These are phyloP conservation scores for Pseudonectria foliicola DNA, from an alignment of 2,329 filamentous ascomycete species.

Conservation along the genomic window DNA sequence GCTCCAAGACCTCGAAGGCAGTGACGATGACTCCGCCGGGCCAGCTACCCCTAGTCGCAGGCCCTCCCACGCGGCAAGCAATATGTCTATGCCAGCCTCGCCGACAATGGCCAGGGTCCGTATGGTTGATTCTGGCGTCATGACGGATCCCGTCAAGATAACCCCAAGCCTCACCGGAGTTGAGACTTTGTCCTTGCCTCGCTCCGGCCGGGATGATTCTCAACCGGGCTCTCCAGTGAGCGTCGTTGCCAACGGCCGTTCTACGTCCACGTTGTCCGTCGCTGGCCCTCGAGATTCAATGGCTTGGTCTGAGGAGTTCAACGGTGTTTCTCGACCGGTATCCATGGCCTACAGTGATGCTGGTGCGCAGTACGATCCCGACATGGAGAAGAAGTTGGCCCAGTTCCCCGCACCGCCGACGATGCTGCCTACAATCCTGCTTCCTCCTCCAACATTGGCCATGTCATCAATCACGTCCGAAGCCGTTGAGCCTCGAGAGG, in stretches of 20 bases:
- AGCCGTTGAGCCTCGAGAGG: conserved; percentile 36
- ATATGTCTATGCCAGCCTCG: conserved; percentile 40
- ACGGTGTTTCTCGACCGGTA: conserved; percentile 32
- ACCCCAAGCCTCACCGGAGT: conserved; percentile 8
- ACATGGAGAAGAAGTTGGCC: conserved; percentile 45
- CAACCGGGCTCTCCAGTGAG: conserved; percentile 18
- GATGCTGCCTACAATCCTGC: conserved; percentile 27
- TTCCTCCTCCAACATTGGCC: conserved; percentile 29
- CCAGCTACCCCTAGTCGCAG: conserved; percentile 49
- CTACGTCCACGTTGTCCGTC: conserved; percentile 37
- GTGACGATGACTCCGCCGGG: conserved; percentile 62
- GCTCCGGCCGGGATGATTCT: conserved; percentile 11
- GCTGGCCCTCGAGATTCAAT: conserved; percentile 21
- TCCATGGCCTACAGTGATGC: conserved; percentile 48
- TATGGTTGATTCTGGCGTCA: conserved; percentile 54
- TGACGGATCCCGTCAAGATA: conserved; percentile 52
- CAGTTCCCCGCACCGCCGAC: conserved; percentile 49
- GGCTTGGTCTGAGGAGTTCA: conserved; percentile 14
- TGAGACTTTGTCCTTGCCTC: conserved; percentile 6
- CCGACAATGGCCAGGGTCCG: conserved; percentile 44
- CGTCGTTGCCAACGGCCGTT: conserved; percentile 26
- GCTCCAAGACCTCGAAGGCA: conserved; percentile 70
- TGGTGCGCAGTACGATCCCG: conserved; percentile 42
- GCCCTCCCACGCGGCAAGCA: conserved; percentile 40
- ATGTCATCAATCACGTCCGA: conserved; percentile 40